Evolutionary conservation across 768 basidiomycete species (phyloP), one percentile per base, ranked within the genome.

Genomic region (Trametes villosa): DNA sequence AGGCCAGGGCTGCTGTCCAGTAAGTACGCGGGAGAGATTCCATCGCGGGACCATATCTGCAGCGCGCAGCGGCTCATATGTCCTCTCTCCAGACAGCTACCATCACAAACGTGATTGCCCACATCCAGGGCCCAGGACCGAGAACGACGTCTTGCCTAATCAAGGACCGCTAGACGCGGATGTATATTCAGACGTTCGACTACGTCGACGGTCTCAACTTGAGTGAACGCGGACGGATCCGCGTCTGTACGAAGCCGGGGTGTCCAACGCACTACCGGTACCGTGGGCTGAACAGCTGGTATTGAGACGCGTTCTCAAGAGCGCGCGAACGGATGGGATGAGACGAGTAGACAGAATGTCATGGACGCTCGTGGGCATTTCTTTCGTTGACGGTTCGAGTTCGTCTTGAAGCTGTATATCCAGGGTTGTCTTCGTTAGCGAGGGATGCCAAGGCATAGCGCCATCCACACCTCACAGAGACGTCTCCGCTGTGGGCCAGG

Each of bases 21-120:
- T 57, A 22, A 49, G 56, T 57, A 41, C 13, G 20, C 18, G 15
- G 41, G 40, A 20, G 41, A 15, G 48, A 15, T 7, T 30, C 26
- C 38, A 40, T 31, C 45, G 30, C 59, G 59, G 45, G 46, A 53
- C 33, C 41, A 61, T 62, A 57, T 62, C 54, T 52, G 50, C 49
- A 56, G 53, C 53, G n/a, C 18, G 55, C 30, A 34, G 24, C 18
- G 44, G 38, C 34, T 41, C 4, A 29, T 26, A 29, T 40, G 48
- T 42, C 34, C 36, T 18, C 20, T 22, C 34, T 50, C 11, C 27
- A 29, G 46, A 53, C 51, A 38, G 56, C 52, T 50, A 63, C 61
- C 61, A 63, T 63, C 61, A 63, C 50, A 56, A 63, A 58, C 61
- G 61, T 63, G 61, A 63, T 63, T 56, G 56, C 27, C 15, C 55